Evolutionary conservation across 345 rosid genomes (phyloP), one percentile per base, ranked within the genome.

Genomic region (Eucalyptus virginea): DNA sequence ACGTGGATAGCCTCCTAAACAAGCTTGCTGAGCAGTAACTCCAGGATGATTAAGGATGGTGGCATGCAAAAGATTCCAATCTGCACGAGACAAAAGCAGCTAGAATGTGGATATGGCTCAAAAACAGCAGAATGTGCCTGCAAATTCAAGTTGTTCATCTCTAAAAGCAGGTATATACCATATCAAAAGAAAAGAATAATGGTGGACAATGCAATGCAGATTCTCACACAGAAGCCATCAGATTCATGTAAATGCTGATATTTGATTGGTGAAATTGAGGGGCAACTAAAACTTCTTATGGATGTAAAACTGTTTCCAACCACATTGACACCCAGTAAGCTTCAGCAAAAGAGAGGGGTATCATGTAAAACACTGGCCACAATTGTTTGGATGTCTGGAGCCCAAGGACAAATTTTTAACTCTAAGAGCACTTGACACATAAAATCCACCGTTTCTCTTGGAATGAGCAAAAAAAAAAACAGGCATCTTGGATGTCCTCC

Each of bases 11-110:
- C 92, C 88, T 99, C 98, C 86, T 96, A 97, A 28, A 98, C 87
- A 87, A 97, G 98, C 95, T 95, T 96, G 97, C 99, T 98, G 93
- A 96, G 90, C 77, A 98, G 97, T 95, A 98, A 97, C 96, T 91
- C 99, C 98, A 6, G 99, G 97, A 93, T 96, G 99, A 93, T 97
- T 96, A 99, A 97, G 58, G 95, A 93, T 85, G 99, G 96, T 44
- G 98, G 97, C 99, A 95, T 98, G 91, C 97, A 96, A 92, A 98
- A 98, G 89, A 98, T 95, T 81, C 99, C 99, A 88, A 98, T 98
- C 99, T 97, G 95, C 91, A 92, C 0, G 3, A 23, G 45, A 77
- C 83, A 37, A 37, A 37, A 77, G 47, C 28, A 23, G 47, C 47
- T 77, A 21, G 28, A 77, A 34, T 69, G 3, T 17, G 81, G 44